phyloP scores from a whole-genome alignment of 176 grass and related monocot species.

The Carex kokanica region DNA sequence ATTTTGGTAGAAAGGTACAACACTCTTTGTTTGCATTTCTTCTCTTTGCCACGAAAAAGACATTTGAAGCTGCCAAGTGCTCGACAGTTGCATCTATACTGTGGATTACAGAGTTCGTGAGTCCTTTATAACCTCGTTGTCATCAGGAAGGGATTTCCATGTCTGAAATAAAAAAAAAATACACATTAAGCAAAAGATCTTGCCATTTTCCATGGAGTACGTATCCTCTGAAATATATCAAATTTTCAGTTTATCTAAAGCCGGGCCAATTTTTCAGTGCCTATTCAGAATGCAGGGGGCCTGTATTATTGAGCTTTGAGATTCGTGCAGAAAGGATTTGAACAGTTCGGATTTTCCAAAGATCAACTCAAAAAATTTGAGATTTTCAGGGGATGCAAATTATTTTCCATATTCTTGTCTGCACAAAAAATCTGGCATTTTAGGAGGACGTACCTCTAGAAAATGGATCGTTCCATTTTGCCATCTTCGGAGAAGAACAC shows the following conservation, averaged over 20 bases:
- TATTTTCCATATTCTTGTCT: conserved; percentile 38
- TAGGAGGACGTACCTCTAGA: conserved; percentile 54
- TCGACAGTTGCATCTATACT: conserved; percentile 76
- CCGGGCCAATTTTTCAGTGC: too few species aligned
- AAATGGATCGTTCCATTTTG: conserved; percentile 78
- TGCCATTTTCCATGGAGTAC: too few species aligned
- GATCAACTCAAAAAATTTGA: too few species aligned
- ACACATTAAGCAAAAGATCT: neutral
- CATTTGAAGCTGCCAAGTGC: conserved; percentile 58
- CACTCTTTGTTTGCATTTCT: conserved; percentile 76
- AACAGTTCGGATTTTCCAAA: too few species aligned
- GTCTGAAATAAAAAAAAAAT: conserved; percentile 39
- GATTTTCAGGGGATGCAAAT: too few species aligned
- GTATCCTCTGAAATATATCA: too few species aligned
- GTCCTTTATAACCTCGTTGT: conserved; percentile 74
- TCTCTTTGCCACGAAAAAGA: conserved; percentile 93
- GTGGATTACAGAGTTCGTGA: conserved; percentile 47
- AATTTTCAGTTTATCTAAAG: too few species aligned
- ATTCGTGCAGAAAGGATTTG: too few species aligned
- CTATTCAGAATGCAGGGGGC: too few species aligned
- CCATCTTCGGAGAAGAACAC: conserved; percentile 93
- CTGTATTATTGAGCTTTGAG: too few species aligned
- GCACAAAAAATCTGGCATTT: neutral
- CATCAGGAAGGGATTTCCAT: conserved; percentile 94
- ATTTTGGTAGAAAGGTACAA: conserved; percentile 57